Conservation (phyloP, 2,329 filamentous ascomycete species). For the Cordyceps militaris region DNA sequence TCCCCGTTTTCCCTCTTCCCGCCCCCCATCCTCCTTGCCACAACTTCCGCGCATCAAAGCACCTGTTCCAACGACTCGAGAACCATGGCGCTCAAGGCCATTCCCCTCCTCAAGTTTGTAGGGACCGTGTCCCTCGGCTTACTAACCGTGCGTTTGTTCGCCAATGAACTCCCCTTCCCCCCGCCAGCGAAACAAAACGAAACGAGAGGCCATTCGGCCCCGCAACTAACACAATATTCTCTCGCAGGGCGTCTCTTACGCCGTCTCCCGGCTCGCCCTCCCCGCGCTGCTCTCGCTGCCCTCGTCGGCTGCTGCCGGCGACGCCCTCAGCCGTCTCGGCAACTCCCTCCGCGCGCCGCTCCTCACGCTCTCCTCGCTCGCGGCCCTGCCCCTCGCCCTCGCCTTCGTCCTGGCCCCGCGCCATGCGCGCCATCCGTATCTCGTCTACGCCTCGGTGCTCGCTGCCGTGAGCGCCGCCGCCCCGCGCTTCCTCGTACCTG, state of each 20-base stretch:
- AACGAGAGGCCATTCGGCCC: background rate
- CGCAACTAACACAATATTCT: conserved; percentile 7
- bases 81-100: conserved; percentile 58
- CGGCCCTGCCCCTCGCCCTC: conserved; percentile 64
- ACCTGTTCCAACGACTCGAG: background rate
- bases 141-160: conserved; percentile 64
- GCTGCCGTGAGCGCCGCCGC: conserved; percentile 54
- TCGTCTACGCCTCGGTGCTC: conserved; percentile 75
- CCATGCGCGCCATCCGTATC: conserved; percentile 75
- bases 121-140: conserved; percentile 85
- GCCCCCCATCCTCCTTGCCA: no score
- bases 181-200: background rate
- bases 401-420: conserved; percentile 72
- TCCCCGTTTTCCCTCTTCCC: background rate
- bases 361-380: conserved; percentile 59
- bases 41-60: background rate
- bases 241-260: conserved; percentile 77
- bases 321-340: conserved; percentile 63
- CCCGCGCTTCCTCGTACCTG: conserved; percentile 37
- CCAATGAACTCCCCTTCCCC: no score
- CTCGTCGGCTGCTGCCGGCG: conserved; percentile 62
- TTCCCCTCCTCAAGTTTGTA: conserved; percentile 84
- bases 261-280: conserved; percentile 68
- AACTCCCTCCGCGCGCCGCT: conserved; percentile 58
- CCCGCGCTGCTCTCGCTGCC: conserved; percentile 76